Evolutionary conservation across 2,329 filamentous ascomycete species (phyloP).

Genomic region (Moelleriella libera): DNA sequence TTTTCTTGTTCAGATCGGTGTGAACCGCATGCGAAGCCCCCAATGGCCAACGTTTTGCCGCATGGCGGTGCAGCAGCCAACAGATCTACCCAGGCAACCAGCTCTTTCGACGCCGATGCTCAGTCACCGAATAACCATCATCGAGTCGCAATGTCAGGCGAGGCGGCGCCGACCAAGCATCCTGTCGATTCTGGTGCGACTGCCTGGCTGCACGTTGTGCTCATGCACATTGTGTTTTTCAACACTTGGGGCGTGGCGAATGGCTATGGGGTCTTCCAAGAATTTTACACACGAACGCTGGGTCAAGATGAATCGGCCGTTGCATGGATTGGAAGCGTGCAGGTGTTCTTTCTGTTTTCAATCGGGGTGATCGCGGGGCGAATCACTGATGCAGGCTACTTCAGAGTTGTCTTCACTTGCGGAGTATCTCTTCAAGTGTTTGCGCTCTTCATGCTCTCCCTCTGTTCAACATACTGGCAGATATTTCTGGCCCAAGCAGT

Average conservation of each 20-base stretch:
- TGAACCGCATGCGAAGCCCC: too few relatives aligned
- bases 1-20: too few relatives aligned
- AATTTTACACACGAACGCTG: constrained; percentile 28
- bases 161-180: neutral
- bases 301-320: constrained; percentile 19
- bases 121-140: too few relatives aligned
- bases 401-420: constrained; percentile 21
- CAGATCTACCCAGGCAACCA: too few relatives aligned
- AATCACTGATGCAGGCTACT: constrained; percentile 35
- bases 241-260: constrained; percentile 31
- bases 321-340: constrained; percentile 33
- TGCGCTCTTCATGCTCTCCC: constrained; percentile 33
- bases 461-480: constrained; percentile 33
- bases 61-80: too few relatives aligned
- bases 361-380: constrained; percentile 33
- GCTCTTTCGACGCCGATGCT: too few relatives aligned
- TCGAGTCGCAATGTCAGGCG: too few relatives aligned
- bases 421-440: constrained; percentile 28
- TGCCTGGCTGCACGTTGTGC: constrained; percentile 23
- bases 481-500: constrained; percentile 39
- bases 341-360: constrained; percentile 34
- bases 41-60: too few relatives aligned
- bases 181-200: constrained; percentile 16
- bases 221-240: constrained; percentile 17
- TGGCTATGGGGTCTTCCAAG: constrained; percentile 39